Conservation (phyloP, 2,329 filamentous ascomycete genomes). For the Diaporthe helianthi region DNA sequence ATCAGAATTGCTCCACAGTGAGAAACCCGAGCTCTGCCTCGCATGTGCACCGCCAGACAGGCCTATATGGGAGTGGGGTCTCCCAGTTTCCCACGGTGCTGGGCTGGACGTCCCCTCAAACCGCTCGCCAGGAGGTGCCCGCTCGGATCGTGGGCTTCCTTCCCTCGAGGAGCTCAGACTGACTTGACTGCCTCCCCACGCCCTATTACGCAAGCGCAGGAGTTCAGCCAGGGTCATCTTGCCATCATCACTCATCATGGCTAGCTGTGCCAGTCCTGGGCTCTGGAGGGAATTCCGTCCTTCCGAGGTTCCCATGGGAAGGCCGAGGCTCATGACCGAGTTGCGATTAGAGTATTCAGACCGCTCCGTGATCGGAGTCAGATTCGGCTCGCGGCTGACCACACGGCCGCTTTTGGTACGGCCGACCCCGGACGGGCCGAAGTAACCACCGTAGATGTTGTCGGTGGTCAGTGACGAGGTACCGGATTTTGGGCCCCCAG, state of each 20-base stretch:
- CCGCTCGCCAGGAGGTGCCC: conserved; percentile 45
- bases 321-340: conserved; percentile 77
- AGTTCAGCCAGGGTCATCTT: conserved; percentile 78
- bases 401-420: conserved; percentile 76
- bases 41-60: conserved; percentile 43
- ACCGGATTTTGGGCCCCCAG: conserved; percentile 43
- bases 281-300: conserved; percentile 66
- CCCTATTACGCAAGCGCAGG: conserved; percentile 73
- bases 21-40: conserved; percentile 58
- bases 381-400: conserved; percentile 82
- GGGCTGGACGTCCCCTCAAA: conserved; percentile 54
- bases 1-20: conserved; percentile 57
- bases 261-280: conserved; percentile 79
- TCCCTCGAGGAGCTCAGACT: conserved; percentile 69
- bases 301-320: conserved; percentile 52
- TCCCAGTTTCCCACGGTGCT: conserved; percentile 44
- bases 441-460: conserved; percentile 77
- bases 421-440: conserved; percentile 75
- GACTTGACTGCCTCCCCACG: conserved; percentile 82
- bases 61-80: conserved; percentile 36
- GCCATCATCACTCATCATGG: conserved; percentile 69
- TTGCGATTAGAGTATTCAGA: conserved; percentile 97
- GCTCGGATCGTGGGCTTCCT: conserved; percentile 57
- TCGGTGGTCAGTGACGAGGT: conserved; percentile 43
- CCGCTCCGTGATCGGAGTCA: conserved; percentile 95